phyloP scores from a whole-genome alignment of 2,329 filamentous ascomycete genomes.

The Epicoccum sorghinum region DNA sequence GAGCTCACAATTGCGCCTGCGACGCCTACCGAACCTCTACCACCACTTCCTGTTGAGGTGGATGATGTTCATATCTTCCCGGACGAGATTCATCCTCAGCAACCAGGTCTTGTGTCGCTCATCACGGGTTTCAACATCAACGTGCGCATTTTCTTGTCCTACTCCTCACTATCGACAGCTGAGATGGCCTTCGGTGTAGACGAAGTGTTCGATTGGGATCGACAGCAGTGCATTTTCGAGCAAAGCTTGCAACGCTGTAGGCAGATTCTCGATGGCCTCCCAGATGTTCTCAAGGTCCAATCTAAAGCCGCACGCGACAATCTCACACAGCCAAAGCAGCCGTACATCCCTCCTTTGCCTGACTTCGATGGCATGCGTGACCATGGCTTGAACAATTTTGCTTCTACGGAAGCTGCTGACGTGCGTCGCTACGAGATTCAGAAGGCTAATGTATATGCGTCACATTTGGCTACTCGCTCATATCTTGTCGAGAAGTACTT shows the following conservation, averaged over 20 bases:
- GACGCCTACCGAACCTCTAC: constrained; percentile 76
- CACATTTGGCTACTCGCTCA: constrained; percentile 79
- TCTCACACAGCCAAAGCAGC: constrained; percentile 35
- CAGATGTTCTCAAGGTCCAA: constrained; percentile 69
- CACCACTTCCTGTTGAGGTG: constrained; percentile 78
- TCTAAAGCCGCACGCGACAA: constrained; percentile 48
- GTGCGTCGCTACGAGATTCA: constrained; percentile 75
- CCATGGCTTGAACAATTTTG: constrained; percentile 30
- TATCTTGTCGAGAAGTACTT: constrained; percentile 89
- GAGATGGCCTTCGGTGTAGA: constrained; percentile 83
- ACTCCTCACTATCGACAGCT: constrained; percentile 77
- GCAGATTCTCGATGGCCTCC: constrained; percentile 69
- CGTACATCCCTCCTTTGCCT: constrained; percentile 47
- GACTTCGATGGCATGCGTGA: constrained; percentile 41
- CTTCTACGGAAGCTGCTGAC: constrained; percentile 40
- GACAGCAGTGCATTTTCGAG: constrained; percentile 75
- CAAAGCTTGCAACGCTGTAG: constrained; percentile 75
- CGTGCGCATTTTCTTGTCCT: constrained; percentile 78
- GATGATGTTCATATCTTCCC: constrained; percentile 82
- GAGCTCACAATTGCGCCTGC: constrained; percentile 78
- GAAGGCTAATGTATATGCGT: constrained; percentile 87
- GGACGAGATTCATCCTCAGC: constrained; percentile 72
- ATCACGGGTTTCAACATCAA: constrained; percentile 82
- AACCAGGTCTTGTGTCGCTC: constrained; percentile 69
- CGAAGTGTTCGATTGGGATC: constrained; percentile 74